These are phyloP conservation scores for Selaginella tamariscina DNA, from an alignment of 75 land plant species.

Conservation along the genomic window DNA sequence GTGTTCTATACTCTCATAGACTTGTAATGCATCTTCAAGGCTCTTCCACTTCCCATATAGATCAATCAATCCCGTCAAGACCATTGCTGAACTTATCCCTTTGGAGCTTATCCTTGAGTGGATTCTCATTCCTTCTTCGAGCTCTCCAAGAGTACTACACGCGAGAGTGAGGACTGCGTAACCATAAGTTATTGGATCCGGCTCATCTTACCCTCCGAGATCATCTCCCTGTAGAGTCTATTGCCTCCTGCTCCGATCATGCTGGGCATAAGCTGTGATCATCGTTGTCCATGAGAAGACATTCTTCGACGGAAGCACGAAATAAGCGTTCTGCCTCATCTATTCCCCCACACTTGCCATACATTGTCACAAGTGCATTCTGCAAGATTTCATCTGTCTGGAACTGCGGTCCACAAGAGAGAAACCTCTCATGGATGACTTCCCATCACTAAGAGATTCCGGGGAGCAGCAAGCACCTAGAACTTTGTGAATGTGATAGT, in stretches of 20 bases:
- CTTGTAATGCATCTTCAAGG: not conserved
- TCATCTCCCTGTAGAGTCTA: conserved; percentile 4
- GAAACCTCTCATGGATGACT: not conserved
- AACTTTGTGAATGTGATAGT: not conserved
- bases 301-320: conserved; percentile 1
- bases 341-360: conserved; percentile 14
- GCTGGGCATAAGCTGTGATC: conserved; percentile 1
- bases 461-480: not conserved
- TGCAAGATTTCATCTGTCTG: not conserved
- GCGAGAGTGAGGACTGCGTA: not conserved
- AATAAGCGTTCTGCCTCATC: conserved; percentile 14
- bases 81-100: not conserved
- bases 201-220: not conserved
- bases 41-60: not conserved
- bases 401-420: not conserved
- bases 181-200: conserved; percentile 4
- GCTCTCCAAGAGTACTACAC: not conserved
- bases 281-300: conserved; percentile 17
- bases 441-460: not conserved
- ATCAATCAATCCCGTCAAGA: not conserved
- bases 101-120: conserved; percentile 11
- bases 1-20: conserved; percentile 16
- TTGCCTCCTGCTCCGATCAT: not conserved
- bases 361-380: conserved; percentile 13
- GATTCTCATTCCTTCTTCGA: not conserved